Conservation (phyloP, 2,329 filamentous ascomycete species). For the Drechslerella dactyloides region DNA sequence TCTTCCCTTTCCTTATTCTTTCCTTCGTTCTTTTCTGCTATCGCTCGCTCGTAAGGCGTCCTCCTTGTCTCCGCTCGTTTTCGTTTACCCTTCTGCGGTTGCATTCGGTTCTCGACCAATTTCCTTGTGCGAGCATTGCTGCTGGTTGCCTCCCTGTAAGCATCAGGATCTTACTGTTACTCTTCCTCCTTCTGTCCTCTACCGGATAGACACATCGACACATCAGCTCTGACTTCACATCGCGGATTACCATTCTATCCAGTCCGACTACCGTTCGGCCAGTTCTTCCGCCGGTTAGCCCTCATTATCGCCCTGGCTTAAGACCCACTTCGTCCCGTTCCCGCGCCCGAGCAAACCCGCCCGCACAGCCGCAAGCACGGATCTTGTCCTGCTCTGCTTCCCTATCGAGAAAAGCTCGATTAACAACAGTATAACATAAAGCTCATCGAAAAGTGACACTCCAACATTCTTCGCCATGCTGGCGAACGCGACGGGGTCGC, state of each 20-base stretch:
- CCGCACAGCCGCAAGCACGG: neutral
- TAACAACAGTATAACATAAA: no score
- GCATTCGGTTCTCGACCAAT: neutral
- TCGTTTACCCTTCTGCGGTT: neutral
- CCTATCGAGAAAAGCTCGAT: no score
- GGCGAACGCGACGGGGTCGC: slow-evolving; percentile 28
- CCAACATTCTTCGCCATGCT: slow-evolving; percentile 27
- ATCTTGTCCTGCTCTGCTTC: no score
- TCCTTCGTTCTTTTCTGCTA: slow-evolving; percentile 4
- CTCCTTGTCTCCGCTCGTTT: neutral
- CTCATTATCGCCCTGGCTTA: neutral
- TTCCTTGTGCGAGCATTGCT: neutral
- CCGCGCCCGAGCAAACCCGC: neutral
- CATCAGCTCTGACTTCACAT: no score
- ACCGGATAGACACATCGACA: no score
- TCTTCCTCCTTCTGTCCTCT: no score
- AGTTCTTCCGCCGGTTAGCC: no score
- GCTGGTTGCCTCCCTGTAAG: neutral
- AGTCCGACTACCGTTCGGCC: no score
- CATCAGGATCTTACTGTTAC: neutral
- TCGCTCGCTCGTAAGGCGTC: neutral
- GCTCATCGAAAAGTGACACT: neutral
- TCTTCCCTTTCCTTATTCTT: neutral
- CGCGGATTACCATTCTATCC: no score
- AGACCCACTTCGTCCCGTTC: neutral